Conservation (phyloP, 768 basidiomycete species). For the Lactarius indigo region DNA sequence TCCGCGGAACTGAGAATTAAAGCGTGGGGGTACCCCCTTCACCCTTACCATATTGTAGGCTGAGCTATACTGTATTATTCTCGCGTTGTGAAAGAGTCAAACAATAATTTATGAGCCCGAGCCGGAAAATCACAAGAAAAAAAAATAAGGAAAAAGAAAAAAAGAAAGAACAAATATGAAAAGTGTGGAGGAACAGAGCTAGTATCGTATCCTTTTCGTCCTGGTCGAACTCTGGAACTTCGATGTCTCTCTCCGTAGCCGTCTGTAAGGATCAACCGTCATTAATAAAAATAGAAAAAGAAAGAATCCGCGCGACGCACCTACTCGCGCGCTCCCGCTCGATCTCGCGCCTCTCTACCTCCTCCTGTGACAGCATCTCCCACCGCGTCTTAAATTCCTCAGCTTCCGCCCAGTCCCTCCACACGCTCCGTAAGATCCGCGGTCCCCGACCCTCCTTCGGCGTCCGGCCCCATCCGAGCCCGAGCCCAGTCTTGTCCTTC, state of each 20-base stretch:
- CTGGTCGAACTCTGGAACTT: conserved; percentile 51
- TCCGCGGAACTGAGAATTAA: not conserved
- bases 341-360: conserved; percentile 85
- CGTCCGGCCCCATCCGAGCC: conserved; percentile 70
- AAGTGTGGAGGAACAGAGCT: not conserved
- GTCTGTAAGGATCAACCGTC: conserved; percentile 34
- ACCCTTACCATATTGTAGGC: not conserved
- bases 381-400: conserved; percentile 88
- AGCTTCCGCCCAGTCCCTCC: conserved; percentile 93
- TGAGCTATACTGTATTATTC: not conserved
- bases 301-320: conserved; percentile 34
- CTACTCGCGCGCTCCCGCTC: conserved; percentile 84
- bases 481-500: conserved; percentile 81
- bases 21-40: not conserved
- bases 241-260: conserved; percentile 60
- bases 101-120: not conserved
- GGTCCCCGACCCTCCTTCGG: conserved; percentile 80
- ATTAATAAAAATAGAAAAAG: not conserved
- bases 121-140: not conserved
- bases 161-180: not conserved
- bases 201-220: conserved; percentile 28
- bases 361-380: conserved; percentile 83
- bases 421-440: conserved; percentile 78
- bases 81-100: not conserved
- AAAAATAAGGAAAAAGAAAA: not conserved